A percentile compares a stretch with the other conserved stretches of the same genome.
Conservation (phyloP, 2,329 filamentous ascomycete genomes). For the Pestalotiopsis sp. region DNA sequence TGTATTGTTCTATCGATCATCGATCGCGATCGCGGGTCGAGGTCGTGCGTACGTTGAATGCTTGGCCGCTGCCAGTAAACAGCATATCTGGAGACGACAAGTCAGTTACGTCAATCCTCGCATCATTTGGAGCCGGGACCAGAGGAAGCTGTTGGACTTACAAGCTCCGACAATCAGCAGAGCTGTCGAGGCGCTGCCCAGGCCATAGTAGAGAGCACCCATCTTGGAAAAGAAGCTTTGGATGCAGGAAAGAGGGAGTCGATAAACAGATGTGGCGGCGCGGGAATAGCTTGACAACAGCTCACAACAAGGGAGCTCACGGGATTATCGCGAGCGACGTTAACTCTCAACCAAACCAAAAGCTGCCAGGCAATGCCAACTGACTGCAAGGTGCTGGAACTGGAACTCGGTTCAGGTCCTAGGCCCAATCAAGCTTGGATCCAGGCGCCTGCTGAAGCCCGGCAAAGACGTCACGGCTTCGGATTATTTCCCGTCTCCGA, state of each 20-base stretch:
- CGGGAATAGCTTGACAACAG: constrained; percentile 8
- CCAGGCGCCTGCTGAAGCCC: background rate
- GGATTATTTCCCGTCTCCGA: background rate
- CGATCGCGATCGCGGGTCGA: background rate
- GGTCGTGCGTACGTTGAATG: constrained; percentile 77
- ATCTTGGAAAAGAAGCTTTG: constrained; percentile 13
- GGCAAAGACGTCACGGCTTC: constrained; percentile 2
- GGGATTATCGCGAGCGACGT: constrained; percentile 16
- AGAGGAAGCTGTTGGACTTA: constrained; percentile 7
- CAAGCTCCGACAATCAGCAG: constrained; percentile 19
- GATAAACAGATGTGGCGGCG: background rate
- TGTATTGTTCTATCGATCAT: background rate
- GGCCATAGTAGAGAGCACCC: constrained; percentile 16
- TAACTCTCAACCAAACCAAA: background rate
- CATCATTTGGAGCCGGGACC: background rate
- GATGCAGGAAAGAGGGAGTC: background rate
- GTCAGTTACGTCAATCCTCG: constrained; percentile 4
- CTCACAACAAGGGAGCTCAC: constrained; percentile 10
- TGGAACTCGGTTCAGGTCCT: background rate
- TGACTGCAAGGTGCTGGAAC: background rate
- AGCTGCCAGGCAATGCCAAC: constrained; percentile 7
- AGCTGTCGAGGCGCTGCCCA: constrained; percentile 17
- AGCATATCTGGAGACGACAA: constrained; percentile 77
- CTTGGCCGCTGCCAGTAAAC: constrained; percentile 93
- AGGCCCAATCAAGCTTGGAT: background rate